These are phyloP conservation scores for Neurospora cerealis DNA, from an alignment of 495 filamentous ascomycete species.

Conservation along the genomic window DNA sequence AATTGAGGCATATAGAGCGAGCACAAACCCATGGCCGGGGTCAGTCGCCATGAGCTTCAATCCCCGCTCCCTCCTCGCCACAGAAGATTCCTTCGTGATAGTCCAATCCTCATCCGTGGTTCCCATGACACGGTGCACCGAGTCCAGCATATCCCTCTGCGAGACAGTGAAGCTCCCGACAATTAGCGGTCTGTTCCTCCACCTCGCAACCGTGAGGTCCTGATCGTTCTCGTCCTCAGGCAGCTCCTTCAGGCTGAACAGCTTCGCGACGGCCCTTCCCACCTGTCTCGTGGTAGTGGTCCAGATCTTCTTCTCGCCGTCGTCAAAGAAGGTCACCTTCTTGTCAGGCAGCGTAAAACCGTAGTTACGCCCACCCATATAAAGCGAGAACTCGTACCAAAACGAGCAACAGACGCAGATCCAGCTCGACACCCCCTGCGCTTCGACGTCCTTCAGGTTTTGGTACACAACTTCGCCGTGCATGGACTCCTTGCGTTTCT, in stretches of 20 bases:
- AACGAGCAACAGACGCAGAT: slow-evolving; percentile 34
- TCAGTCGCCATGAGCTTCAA: slow-evolving; percentile 32
- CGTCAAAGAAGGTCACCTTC: slow-evolving; percentile 25
- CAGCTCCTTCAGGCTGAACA: slow-evolving; percentile 28
- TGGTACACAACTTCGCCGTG: not conserved
- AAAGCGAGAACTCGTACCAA: slow-evolving; percentile 40
- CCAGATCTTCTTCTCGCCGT: slow-evolving; percentile 23
- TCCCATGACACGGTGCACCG: slow-evolving; percentile 41
- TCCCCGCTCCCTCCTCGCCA: slow-evolving; percentile 35
- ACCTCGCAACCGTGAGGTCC: slow-evolving; percentile 21
- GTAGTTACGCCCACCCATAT: slow-evolving; percentile 15
- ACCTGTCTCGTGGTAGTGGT: slow-evolving; percentile 33
- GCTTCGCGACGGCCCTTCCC: slow-evolving; percentile 28
- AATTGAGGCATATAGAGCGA: slow-evolving; percentile 39
- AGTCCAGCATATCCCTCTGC: slow-evolving; percentile 39
- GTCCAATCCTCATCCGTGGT: slow-evolving; percentile 47
- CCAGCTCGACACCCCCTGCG: slow-evolving; percentile 17
- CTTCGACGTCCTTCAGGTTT: slow-evolving; percentile 26
- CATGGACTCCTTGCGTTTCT: slow-evolving; percentile 21
- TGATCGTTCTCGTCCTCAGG: slow-evolving; percentile 34
- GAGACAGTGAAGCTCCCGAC: slow-evolving; percentile 32
- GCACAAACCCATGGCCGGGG: slow-evolving; percentile 35
- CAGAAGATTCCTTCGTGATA: slow-evolving; percentile 31
- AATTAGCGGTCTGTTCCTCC: slow-evolving; percentile 28
- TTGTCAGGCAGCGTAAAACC: slow-evolving; percentile 24